Evolutionary conservation across 345 rosid species (phyloP).

Genomic region (Salix purpurea): DNA sequence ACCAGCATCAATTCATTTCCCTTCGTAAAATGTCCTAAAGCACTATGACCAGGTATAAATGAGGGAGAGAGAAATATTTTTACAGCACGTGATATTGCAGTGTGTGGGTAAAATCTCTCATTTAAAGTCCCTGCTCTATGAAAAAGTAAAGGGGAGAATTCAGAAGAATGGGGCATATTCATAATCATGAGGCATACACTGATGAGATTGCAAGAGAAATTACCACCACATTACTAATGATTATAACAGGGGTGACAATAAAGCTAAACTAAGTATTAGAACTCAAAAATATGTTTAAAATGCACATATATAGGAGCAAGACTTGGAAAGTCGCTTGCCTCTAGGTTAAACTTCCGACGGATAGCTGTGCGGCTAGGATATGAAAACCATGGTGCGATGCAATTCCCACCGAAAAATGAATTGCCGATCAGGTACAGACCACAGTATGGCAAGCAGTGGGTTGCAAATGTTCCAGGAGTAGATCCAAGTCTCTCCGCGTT

Average conservation of each 20-base stretch:
- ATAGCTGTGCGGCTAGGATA: conserved; percentile 65
- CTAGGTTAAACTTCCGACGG: conserved; percentile 81
- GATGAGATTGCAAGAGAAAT: neutral
- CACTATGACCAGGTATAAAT: neutral
- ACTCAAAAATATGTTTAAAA: neutral
- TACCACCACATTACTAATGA: neutral
- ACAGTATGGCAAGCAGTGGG: conserved; percentile 67
- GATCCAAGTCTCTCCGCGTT: conserved; percentile 86
- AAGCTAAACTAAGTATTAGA: neutral
- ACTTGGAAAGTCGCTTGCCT: conserved; percentile 44
- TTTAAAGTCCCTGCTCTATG: neutral
- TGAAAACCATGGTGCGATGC: conserved; percentile 89
- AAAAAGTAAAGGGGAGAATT: neutral
- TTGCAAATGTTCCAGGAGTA: conserved; percentile 69
- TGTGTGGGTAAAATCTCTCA: neutral
- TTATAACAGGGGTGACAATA: neutral
- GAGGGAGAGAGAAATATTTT: neutral
- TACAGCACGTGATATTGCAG: neutral
- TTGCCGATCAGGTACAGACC: conserved; percentile 71
- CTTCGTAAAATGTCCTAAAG: neutral
- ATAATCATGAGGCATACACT: neutral
- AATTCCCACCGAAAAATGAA: conserved; percentile 61
- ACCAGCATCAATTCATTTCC: neutral
- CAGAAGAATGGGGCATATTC: neutral
- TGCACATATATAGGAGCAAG: neutral